Evolutionary conservation across 2,329 filamentous ascomycete species (phyloP), one percentile per base, ranked within the genome.

Genomic region (Fusarium sp.): DNA sequence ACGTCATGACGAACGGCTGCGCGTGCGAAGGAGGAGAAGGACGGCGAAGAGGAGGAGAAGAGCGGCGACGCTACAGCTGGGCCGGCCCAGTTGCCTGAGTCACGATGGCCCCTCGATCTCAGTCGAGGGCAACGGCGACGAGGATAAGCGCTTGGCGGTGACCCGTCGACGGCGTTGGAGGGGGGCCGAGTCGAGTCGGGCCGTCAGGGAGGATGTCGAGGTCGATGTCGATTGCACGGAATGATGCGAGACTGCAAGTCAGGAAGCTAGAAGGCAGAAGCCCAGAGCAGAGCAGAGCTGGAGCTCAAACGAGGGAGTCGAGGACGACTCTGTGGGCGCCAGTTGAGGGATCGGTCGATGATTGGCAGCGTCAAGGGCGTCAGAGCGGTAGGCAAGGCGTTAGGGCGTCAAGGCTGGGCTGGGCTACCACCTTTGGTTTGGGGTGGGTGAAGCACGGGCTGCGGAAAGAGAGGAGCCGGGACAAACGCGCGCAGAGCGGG

Each of bases 1-100:
- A 84, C 72, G 83, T 77, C 83, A 85, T 85, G 70, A 66, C 66
- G 77, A 65, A 62, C 60, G 66, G 59, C 54, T 71, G 68, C 71
- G 72, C 70, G 74, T 68, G 57, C 58, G 45, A 45, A 62, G 30
- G 56, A 62, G 23, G 58, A 66, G 39, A 66, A 48, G 59, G 64
- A 70, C 52, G 56, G 66, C 37, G 58, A 68, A 60, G 63, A 72
- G 27, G 41, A 39, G 50, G 67, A 66, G n/a, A 54, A 58, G 52
- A 57, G 68, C 66, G 72, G 73, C 65, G 70, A 76, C 66, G 70
- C 57, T 74, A 76, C 74, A 74, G 73, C 77, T 78, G 74, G 76
- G 77, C 76, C 77, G 74, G 77, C 77, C 77, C 77, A 79, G 74
- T 70, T 77, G 71, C 74, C 72, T 74, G 65, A 72, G 74, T 79